Conservation (phyloP, 495 filamentous ascomycete genomes). For the Lasiosphaeria miniovina region DNA sequence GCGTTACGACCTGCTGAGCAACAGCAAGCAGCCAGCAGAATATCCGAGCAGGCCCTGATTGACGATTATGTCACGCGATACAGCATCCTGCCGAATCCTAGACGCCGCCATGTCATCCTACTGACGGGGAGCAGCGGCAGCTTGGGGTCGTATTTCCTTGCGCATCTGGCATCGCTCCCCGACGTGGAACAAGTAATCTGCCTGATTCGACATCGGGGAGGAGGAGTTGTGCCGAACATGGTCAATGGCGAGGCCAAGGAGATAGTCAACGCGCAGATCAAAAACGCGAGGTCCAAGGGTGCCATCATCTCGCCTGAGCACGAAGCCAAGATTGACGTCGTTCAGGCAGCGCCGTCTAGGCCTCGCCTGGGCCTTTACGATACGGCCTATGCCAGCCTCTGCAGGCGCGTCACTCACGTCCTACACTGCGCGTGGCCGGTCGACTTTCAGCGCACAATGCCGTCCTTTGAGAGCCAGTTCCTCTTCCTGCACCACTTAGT, state of each 20-base stretch:
- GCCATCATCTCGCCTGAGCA: not conserved
- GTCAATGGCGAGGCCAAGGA: not conserved
- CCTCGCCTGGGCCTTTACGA: not conserved
- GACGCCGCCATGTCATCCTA: not conserved
- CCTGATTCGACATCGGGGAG: not conserved
- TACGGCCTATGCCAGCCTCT: not conserved
- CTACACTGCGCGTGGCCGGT: constrained; percentile 13
- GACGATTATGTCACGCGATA: not conserved
- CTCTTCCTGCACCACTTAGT: not conserved
- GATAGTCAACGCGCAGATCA: not conserved
- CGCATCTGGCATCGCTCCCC: not conserved
- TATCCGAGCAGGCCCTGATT: not conserved
- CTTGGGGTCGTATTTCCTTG: not conserved
- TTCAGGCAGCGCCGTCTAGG: not conserved
- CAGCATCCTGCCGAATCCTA: not conserved
- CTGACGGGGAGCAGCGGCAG: not conserved
- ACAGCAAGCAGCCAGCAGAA: too few species aligned
- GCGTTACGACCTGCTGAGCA: too few species aligned
- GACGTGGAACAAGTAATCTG: not conserved
- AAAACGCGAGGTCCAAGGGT: not conserved
- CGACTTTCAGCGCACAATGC: constrained; percentile 3
- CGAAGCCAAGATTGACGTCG: not conserved
- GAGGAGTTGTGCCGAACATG: not conserved
- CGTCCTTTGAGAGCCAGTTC: not conserved
- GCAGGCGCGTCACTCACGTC: not conserved